Percentiles rank a stretch among this genome's conserved stretches.
phyloP scores from a whole-genome alignment of 2,329 filamentous ascomycete genomes.

The Canariomyces notabilis region DNA sequence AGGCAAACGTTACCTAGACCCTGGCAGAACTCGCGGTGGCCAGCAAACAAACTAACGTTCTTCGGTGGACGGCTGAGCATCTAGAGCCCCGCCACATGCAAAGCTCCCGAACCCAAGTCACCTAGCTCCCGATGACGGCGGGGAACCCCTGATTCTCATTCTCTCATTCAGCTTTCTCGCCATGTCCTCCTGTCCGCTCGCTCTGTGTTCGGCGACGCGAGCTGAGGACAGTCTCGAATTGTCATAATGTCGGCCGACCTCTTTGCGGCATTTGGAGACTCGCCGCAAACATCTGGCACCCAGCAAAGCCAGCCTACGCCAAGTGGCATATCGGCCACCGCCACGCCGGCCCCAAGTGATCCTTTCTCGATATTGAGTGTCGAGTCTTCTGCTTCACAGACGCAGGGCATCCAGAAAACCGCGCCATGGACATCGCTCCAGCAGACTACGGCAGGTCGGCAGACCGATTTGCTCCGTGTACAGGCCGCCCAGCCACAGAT shows the following conservation, averaged over 20 bases:
- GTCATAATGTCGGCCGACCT: conserved; percentile 58
- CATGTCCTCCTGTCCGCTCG: background rate
- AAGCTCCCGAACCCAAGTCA: conserved; percentile 1
- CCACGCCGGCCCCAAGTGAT: conserved; percentile 23
- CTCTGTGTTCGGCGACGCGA: background rate
- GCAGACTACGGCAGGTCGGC: conserved; percentile 16
- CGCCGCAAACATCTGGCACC: conserved; percentile 34
- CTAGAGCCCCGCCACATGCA: conserved; percentile 7
- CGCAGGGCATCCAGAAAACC: conserved; percentile 14
- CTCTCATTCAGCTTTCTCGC: background rate
- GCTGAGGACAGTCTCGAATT: background rate
- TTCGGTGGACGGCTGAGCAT: no score
- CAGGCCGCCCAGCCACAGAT: conserved; percentile 10
- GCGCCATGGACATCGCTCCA: conserved; percentile 26
- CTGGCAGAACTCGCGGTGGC: no score
- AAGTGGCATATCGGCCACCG: conserved; percentile 3
- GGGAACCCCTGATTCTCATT: no score
- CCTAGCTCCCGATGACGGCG: no score
- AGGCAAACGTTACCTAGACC: no score
- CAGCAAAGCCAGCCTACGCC: conserved; percentile 24
- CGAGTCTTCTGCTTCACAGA: conserved; percentile 15
- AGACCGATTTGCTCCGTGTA: conserved; percentile 10
- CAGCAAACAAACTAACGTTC: no score
- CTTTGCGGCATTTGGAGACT: conserved; percentile 57
- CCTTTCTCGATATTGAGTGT: conserved; percentile 30